These are phyloP conservation scores for Lentinula aciculospora DNA, from an alignment of 768 basidiomycete species.

Conservation along the genomic window DNA sequence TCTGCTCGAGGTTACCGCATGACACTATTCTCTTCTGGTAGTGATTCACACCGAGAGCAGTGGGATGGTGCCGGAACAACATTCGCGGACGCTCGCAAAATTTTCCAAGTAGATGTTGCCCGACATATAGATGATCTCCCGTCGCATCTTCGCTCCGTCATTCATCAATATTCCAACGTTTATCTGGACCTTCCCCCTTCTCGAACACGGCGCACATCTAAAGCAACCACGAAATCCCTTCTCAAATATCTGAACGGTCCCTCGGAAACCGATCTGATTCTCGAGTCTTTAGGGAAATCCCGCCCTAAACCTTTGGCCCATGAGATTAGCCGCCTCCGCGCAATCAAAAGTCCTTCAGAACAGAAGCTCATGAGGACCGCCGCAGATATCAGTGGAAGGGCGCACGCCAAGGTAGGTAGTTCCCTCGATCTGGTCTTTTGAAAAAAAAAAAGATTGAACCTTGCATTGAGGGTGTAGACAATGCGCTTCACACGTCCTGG, in stretches of 20 bases:
- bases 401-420: constrained; percentile 70
- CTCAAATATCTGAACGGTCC: constrained; percentile 43
- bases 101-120: constrained; percentile 80
- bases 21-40: constrained; percentile 78
- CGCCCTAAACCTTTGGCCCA: constrained; percentile 50
- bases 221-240: constrained; percentile 43
- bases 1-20: constrained; percentile 76
- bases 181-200: constrained; percentile 41
- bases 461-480: constrained; percentile 39
- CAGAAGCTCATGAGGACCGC: constrained; percentile 75
- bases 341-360: constrained; percentile 78
- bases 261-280: constrained; percentile 43
- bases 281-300: constrained; percentile 46
- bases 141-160: constrained; percentile 49
- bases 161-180: constrained; percentile 42
- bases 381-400: constrained; percentile 81
- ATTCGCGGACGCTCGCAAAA: constrained; percentile 50
- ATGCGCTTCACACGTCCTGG: constrained; percentile 71
- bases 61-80: constrained; percentile 93
- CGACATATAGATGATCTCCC: constrained; percentile 50
- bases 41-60: constrained; percentile 69
- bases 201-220: constrained; percentile 29
- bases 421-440: background rate
- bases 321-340: constrained; percentile 64
- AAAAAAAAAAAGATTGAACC: background rate